Percentiles rank a stretch among this genome's conserved stretches.
These are phyloP conservation scores for Starmerella apicola DNA, from an alignment of 805 yeast genomes.

Conservation along the genomic window DNA sequence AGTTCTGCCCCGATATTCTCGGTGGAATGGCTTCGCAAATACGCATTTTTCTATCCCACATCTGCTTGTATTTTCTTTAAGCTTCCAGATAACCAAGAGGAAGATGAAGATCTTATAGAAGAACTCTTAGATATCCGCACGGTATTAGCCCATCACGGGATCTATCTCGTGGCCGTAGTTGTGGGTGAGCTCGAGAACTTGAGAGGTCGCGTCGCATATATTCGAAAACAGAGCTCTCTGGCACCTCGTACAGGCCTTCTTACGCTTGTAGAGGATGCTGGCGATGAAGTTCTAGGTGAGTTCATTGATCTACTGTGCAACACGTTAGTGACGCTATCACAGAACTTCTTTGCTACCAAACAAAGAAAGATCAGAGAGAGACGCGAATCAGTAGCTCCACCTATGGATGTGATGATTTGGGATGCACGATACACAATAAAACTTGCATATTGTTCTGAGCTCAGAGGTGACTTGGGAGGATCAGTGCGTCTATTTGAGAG, in stretches of 20 bases:
- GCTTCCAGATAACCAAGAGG: constrained; percentile 21
- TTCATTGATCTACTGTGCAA: constrained; percentile 32
- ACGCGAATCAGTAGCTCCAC: constrained; percentile 15
- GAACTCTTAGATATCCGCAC: constrained; percentile 28
- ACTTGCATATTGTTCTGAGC: constrained; percentile 39
- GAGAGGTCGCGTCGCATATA: constrained; percentile 23
- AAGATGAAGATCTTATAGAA: constrained; percentile 25
- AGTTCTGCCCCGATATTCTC: constrained; percentile 34
- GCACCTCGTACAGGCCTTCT: constrained; percentile 36
- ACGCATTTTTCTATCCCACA: constrained; percentile 37
- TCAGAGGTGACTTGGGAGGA: constrained; percentile 36
- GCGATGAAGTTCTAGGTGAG: constrained; percentile 30
- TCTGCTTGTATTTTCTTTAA: constrained; percentile 37
- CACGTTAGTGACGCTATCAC: constrained; percentile 31
- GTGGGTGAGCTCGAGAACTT: constrained; percentile 25
- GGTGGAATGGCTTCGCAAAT: constrained; percentile 42
- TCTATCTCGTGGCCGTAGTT: constrained; percentile 30
- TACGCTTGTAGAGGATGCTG: constrained; percentile 32
- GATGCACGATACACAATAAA: constrained; percentile 41
- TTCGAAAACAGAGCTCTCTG: constrained; percentile 35
- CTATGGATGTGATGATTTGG: constrained; percentile 30
- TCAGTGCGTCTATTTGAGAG: constrained; percentile 41
- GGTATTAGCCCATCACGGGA: constrained; percentile 24
- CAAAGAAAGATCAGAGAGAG: constrained; percentile 17
- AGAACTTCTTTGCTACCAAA: constrained; percentile 32